Evolutionary conservation across 2,329 filamentous ascomycete genomes (phyloP).

Genomic region (Rhynchosporium secalis): DNA sequence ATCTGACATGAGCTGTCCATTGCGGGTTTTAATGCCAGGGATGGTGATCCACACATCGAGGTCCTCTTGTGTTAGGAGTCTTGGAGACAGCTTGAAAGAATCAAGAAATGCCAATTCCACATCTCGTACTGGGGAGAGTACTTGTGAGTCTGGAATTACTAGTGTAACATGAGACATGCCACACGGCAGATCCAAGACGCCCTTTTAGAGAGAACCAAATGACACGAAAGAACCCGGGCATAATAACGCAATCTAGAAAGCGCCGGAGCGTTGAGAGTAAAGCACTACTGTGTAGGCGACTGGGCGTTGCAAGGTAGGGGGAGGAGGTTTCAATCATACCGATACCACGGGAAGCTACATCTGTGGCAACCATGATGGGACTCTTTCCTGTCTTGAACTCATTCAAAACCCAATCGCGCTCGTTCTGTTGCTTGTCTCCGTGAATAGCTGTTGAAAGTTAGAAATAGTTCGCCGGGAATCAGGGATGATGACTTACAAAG

Average conservation of each 20-base stretch:
- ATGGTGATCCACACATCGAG: slow-evolving; percentile 57
- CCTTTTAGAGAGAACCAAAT: slow-evolving; percentile 78
- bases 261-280: slow-evolving; percentile 89
- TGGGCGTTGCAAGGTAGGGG: slow-evolving; percentile 54
- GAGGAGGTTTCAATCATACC: slow-evolving; percentile 82
- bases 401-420: slow-evolving; percentile 98
- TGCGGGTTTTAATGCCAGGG: slow-evolving; percentile 49
- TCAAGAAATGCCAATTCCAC: slow-evolving; percentile 80
- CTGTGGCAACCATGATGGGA: slow-evolving; percentile 99
- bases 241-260: slow-evolving; percentile 85
- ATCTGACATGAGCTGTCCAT: slow-evolving; percentile 42
- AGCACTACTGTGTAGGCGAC: slow-evolving; percentile 67
- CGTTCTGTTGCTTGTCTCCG: slow-evolving; percentile 98
- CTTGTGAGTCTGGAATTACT: slow-evolving; percentile 73
- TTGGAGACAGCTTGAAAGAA: slow-evolving; percentile 75
- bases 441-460: slow-evolving; percentile 73
- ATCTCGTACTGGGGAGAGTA: slow-evolving; percentile 66
- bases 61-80: slow-evolving; percentile 59
- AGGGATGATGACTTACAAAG: slow-evolving; percentile 69
- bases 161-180: slow-evolving; percentile 67
- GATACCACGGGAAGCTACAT: slow-evolving; percentile 99
- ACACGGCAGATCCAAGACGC: slow-evolving; percentile 84
- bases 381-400: slow-evolving; percentile 99
- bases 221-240: slow-evolving; percentile 85
- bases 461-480: slow-evolving; percentile 46